Evolutionary conservation across 306 rosid genomes (phyloP), one percentile per base, ranked within the genome.

Genomic region (Prinsepia uniflora): DNA sequence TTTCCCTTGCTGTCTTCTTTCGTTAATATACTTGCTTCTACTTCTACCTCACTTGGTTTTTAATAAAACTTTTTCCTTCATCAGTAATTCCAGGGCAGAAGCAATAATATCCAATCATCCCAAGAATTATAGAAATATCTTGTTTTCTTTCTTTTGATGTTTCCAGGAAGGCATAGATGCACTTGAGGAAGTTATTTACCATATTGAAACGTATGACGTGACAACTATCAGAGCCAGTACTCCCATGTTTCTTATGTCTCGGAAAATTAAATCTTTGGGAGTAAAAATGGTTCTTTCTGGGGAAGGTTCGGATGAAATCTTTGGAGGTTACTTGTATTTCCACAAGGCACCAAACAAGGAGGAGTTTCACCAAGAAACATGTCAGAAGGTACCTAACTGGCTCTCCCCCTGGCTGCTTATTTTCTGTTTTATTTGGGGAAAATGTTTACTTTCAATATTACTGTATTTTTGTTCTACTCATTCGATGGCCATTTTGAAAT

Each of bases 271-370:
- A 84, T 83, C 99, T 80, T 65, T 95, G 92, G 99, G 99, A 75
- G 99, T 95, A 83, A 95, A 95, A 81, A 95, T 95, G 99, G 99
- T 95, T 80, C 92, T 95, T 63, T 95, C 99, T 40, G 99, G 99
- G 72, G 99, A 95, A 84, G 99, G 97, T 68, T 89, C 99, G 17
- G 99, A 95, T 81, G 97, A 95, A 86, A 91, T 95, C 52, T 95
- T 95, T 68, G 97, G 99, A 36, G 99, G 97, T 63, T 95, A 95
- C 89, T 83, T 95, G 59, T 95, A 95, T 80, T 95, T 95, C 83
- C 99, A 95, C 43, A 95, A 95, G 83, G 99, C 99, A 57, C 99
- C 99, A 76, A 89, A 84, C 85, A 89, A 94, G 81, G 82, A 86
- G 77, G 99, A 89, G 82, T 77, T 95, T 69, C 97, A 95, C 77